Conservation (phyloP, 306 rosid genomes). For the Citrullus mucosospermus region DNA sequence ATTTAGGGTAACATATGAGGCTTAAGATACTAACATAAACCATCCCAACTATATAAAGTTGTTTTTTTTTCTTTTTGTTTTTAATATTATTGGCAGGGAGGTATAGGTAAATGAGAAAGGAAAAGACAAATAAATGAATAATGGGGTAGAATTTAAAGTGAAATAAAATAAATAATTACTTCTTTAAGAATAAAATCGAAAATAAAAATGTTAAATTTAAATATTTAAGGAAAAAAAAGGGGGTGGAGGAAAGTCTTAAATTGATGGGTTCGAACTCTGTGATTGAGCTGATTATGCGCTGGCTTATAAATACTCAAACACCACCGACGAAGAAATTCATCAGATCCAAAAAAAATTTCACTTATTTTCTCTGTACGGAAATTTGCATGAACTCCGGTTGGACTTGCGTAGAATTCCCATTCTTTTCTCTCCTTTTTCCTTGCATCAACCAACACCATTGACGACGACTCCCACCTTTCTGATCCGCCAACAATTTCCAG, state of each 20-base stretch:
- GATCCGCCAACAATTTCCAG: not conserved
- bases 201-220: not conserved
- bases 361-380: not conserved
- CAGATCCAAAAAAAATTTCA: not conserved
- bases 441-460: not conserved
- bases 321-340: not conserved
- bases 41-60: too few relatives aligned
- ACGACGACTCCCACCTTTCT: not conserved
- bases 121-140: too few relatives aligned
- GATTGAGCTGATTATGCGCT: not conserved
- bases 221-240: not conserved
- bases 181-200: not conserved
- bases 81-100: too few relatives aligned
- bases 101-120: too few relatives aligned
- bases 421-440: not conserved
- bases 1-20: too few relatives aligned
- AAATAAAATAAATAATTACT: not conserved
- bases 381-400: not conserved
- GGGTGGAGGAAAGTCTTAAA: not conserved
- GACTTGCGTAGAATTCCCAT: not conserved
- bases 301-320: not conserved
- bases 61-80: too few relatives aligned
- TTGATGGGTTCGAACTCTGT: not conserved
- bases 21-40: too few relatives aligned
- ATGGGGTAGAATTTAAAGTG: not conserved